phyloP scores from a whole-genome alignment of 164 flowering plant genomes.

The Sedum album region DNA sequence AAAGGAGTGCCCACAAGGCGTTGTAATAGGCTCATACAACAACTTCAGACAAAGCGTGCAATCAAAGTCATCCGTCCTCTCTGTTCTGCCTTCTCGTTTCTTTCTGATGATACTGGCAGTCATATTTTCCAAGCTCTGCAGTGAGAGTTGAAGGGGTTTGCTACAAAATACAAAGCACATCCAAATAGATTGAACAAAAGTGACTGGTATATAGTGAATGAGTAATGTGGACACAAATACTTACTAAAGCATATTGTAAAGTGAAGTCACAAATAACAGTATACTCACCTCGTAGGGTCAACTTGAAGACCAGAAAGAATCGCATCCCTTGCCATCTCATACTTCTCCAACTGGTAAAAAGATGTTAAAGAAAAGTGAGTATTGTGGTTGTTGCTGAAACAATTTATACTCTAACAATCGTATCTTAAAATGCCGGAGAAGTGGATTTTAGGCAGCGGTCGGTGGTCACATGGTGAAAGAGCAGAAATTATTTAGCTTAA shows the following conservation, averaged over 20 bases:
- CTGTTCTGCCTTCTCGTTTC: conserved; percentile 39
- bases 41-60: conserved; percentile 87
- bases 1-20: conserved; percentile 97
- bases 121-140: conserved; percentile 44
- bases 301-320: conserved; percentile 10
- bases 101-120: conserved; percentile 18
- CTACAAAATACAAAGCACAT: conserved; percentile 34
- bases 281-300: not conserved
- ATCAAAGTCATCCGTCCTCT: conserved; percentile 79
- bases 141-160: conserved; percentile 43
- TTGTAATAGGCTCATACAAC: conserved; percentile 84
- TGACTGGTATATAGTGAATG: not conserved
- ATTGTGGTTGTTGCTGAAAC: not conserved
- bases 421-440: not conserved
- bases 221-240: not conserved
- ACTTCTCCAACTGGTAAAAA: conserved; percentile 3
- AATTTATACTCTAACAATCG: not conserved
- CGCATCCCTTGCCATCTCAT: conserved; percentile 8
- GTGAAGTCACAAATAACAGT: not conserved
- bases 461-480: not conserved
- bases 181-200: not conserved
- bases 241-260: not conserved
- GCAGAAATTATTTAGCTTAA: not conserved
- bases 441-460: not conserved
- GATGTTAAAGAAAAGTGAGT: not conserved